Evolutionary conservation across 768 basidiomycete species (phyloP).

Genomic region (Boletus coccyginus): DNA sequence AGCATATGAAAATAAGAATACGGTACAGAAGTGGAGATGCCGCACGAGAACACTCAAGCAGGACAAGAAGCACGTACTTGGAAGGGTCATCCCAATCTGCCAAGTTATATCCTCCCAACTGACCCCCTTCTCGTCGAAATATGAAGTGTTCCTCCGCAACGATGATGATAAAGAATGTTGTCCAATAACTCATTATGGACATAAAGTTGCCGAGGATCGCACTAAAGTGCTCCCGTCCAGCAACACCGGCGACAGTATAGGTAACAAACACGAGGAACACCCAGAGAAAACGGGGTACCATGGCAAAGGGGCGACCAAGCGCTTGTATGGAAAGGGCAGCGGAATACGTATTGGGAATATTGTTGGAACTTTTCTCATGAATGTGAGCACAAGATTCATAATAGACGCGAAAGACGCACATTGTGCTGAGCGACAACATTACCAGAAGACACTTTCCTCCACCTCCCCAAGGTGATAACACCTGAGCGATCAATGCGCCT

Average conservation of each 20-base stretch:
- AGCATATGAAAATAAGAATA: neutral
- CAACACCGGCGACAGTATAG: slow-evolving; percentile 41
- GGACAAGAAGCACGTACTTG: slow-evolving; percentile 24
- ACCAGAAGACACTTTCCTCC: slow-evolving; percentile 42
- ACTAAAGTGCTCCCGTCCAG: slow-evolving; percentile 45
- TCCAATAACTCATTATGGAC: slow-evolving; percentile 46
- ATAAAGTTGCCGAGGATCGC: slow-evolving; percentile 43
- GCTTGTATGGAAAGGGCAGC: slow-evolving; percentile 46
- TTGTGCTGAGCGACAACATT: slow-evolving; percentile 40
- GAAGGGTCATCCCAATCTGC: slow-evolving; percentile 44
- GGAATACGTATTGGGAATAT: slow-evolving; percentile 47
- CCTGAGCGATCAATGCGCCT: slow-evolving; percentile 43
- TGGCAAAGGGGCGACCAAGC: slow-evolving; percentile 41
- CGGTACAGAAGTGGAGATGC: no score
- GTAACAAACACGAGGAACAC: slow-evolving; percentile 37
- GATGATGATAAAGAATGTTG: slow-evolving; percentile 45
- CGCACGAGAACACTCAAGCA: neutral
- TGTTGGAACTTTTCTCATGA: slow-evolving; percentile 30
- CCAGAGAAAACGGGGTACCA: slow-evolving; percentile 48
- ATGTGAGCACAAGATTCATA: neutral
- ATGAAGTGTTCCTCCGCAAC: slow-evolving; percentile 45
- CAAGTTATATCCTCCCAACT: slow-evolving; percentile 50
- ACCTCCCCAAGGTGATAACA: slow-evolving; percentile 44
- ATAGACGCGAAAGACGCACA: slow-evolving; percentile 28
- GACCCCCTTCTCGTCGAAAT: slow-evolving; percentile 39